phyloP scores from a whole-genome alignment of 2,329 filamentous ascomycete species.

The Penicillium sumatraense region DNA sequence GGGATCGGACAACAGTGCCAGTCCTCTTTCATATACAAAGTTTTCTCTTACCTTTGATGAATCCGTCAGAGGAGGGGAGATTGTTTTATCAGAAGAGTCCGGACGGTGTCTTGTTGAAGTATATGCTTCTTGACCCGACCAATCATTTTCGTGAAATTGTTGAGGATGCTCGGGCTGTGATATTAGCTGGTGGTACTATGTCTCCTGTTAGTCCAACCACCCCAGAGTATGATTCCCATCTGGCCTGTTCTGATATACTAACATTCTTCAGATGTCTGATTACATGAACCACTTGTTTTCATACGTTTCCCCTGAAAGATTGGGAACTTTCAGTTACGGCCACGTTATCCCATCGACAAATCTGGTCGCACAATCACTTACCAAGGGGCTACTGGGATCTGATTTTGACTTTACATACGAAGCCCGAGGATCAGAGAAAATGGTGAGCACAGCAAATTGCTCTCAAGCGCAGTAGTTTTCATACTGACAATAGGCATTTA shows the following conservation, averaged over 20 bases:
- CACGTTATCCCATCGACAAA: conserved; percentile 88
- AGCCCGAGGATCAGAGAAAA: conserved; percentile 69
- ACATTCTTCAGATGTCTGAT: conserved; percentile 70
- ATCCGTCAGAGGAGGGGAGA: conserved; percentile 72
- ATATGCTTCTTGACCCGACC: conserved; percentile 87
- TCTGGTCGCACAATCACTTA: conserved; percentile 76
- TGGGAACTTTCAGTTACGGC: conserved; percentile 86
- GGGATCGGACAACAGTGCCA: conserved; percentile 48
- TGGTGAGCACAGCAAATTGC: conserved; percentile 47
- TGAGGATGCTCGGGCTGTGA: conserved; percentile 79
- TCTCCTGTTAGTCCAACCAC: conserved; percentile 65
- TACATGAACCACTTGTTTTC: conserved; percentile 87
- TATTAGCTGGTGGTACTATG: conserved; percentile 96
- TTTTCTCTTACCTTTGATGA: conserved; percentile 82
- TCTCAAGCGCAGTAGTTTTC: neutral
- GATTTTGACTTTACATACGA: conserved; percentile 89
- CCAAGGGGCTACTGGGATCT: conserved; percentile 50
- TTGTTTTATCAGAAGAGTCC: conserved; percentile 60
- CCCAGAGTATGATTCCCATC: too few relatives aligned
- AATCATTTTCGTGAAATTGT: conserved; percentile 90
- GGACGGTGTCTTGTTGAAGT: conserved; percentile 68
- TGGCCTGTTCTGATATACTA: conserved; percentile 8
- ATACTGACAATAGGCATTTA: conserved; percentile 25
- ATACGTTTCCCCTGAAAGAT: conserved; percentile 63
- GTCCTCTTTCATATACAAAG: conserved; percentile 66